Conservation (phyloP, 208 protist genomes). For the Spongospora subterranea region DNA sequence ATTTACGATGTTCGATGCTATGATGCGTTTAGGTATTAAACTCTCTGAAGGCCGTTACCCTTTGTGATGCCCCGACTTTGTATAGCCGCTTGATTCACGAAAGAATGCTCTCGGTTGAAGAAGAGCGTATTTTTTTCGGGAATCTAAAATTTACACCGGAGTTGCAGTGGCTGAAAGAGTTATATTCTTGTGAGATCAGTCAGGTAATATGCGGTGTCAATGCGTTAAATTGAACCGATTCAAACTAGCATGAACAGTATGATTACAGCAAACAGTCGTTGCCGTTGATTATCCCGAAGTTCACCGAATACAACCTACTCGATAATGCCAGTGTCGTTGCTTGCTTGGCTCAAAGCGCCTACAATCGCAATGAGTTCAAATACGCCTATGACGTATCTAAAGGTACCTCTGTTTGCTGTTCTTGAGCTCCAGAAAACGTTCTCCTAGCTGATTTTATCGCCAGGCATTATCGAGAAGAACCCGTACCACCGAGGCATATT, state of each 20-base stretch:
- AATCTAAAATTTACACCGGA: neutral
- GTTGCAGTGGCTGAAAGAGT: slow-evolving; percentile 58
- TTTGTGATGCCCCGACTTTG: neutral
- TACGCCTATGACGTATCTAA: slow-evolving; percentile 56
- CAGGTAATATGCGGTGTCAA: neutral
- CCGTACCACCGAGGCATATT: slow-evolving; percentile 57
- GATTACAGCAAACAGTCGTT: neutral
- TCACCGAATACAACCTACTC: neutral
- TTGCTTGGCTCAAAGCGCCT: slow-evolving; percentile 49
- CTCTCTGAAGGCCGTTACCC: neutral
- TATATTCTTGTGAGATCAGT: slow-evolving; percentile 63
- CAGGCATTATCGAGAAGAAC: slow-evolving; percentile 62
- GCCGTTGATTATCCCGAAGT: neutral
- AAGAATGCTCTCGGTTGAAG: slow-evolving; percentile 58
- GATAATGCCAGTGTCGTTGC: slow-evolving; percentile 58
- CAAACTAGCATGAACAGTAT: neutral
- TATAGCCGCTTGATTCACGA: neutral
- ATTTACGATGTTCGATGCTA: slow-evolving; percentile 56
- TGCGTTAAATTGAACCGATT: neutral
- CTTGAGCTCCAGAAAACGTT: neutral
- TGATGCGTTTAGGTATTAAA: slow-evolving; percentile 62
- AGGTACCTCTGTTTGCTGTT: neutral
- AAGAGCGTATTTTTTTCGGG: slow-evolving; percentile 55
- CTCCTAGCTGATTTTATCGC: neutral
- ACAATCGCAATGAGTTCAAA: slow-evolving; percentile 48